A percentile compares a stretch with the other conserved stretches of the same genome.
Evolutionary conservation across 495 filamentous ascomycete species (phyloP).

Genomic region (Haplographium delicatum): DNA sequence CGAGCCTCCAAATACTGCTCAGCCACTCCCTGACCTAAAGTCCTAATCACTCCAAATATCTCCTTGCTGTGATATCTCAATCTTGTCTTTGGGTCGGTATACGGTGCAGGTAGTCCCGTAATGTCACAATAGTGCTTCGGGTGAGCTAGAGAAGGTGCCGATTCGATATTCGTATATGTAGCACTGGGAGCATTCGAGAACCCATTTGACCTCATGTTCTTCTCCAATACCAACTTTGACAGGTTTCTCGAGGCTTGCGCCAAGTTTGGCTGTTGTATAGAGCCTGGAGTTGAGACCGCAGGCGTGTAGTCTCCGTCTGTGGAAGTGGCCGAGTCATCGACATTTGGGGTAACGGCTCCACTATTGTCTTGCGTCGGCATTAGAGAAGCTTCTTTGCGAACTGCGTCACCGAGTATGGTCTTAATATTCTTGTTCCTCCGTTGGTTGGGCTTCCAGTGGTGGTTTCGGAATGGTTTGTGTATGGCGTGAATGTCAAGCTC

Average conservation of each 20-base stretch:
- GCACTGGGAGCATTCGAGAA: conserved; percentile 53
- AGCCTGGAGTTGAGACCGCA: conserved; percentile 37
- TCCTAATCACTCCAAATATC: conserved; percentile 75
- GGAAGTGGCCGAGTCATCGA: conserved; percentile 44
- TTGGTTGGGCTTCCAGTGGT: conserved; percentile 82
- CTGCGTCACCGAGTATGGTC: conserved; percentile 86
- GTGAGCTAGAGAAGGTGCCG: conserved; percentile 74
- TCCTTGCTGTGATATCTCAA: conserved; percentile 86
- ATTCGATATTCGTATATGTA: conserved; percentile 93
- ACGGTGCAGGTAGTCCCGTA: conserved; percentile 81
- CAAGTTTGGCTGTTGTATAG: conserved; percentile 56
- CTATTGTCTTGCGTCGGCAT: conserved; percentile 78
- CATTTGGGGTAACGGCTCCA: conserved; percentile 67
- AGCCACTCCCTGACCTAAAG: conserved; percentile 67
- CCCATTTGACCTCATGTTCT: conserved; percentile 35
- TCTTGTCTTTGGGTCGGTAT: conserved; percentile 90
- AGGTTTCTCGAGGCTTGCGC: conserved; percentile 79
- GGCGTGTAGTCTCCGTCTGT: conserved; percentile 58
- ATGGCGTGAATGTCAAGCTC: conserved; percentile 79
- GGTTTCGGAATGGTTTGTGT: conserved; percentile 81
- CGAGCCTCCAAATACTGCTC: conserved; percentile 86
- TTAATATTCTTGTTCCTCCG: conserved; percentile 98
- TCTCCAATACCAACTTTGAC: conserved; percentile 79
- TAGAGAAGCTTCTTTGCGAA: conserved; percentile 75
- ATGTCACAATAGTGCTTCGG: conserved; percentile 88